Conservation (phyloP, 257 asterid genomes). For the Knoxia roxburghii region DNA sequence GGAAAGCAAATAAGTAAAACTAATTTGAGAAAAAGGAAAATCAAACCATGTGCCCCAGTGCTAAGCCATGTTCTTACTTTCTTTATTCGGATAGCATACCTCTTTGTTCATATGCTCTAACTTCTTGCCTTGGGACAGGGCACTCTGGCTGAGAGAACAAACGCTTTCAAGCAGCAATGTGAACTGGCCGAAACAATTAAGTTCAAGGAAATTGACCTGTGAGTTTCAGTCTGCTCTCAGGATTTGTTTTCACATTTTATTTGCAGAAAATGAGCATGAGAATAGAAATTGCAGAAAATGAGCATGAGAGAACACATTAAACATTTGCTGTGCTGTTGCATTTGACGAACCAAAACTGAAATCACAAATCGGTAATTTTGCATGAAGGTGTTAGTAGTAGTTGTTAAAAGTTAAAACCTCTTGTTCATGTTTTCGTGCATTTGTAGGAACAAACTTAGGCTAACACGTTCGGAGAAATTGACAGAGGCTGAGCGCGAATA, state of each 20-base stretch:
- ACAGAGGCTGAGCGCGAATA: constrained; percentile 82
- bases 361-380: background rate
- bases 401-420: background rate
- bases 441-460: constrained; percentile 81
- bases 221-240: constrained; percentile 28
- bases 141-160: constrained; percentile 81
- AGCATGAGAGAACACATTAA: background rate
- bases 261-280: background rate
- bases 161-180: constrained; percentile 76
- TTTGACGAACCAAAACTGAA: background rate
- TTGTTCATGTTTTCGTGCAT: constrained; percentile 10
- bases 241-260: background rate
- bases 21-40: background rate
- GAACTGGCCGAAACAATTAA: constrained; percentile 87
- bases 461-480: constrained; percentile 78
- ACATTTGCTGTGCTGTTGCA: background rate
- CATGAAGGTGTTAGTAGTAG: background rate
- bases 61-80: background rate
- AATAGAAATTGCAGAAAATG: background rate
- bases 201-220: constrained; percentile 98
- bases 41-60: background rate
- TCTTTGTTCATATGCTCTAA: constrained; percentile 6
- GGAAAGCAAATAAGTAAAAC: background rate
- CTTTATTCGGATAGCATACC: constrained; percentile 3
- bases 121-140: constrained; percentile 48